Base-by-base conservation (phyloP, 116 monocot species). In the Thalassia testudinum region DNA sequence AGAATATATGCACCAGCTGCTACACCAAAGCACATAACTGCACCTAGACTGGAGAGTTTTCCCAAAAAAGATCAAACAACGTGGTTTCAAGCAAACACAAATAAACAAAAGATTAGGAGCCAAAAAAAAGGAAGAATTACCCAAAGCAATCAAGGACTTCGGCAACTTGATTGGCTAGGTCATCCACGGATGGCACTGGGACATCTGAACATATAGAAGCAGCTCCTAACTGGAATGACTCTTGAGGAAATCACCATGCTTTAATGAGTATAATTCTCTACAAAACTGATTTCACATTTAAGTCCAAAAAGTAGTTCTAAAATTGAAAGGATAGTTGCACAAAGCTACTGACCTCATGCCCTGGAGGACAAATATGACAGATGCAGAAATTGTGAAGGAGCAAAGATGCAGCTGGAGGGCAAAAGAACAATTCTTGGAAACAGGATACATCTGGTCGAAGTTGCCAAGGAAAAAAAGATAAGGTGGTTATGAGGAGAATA, bases 341-440 rank as follows among this genome's bases (percentile, higher is more conserved):
- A 30, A 64, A 63, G 43, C 27, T 50, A 81, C 84, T n/a, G 70
- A 91, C 91, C 91, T 91, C 78, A 52, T 91, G 91, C 48, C 91
- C 91, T 37, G 85, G 91, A 61, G 91, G 91, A 62, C 72, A 73
- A 27, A 91, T 85, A 56, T 91, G 85, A 59, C 85, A 91, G 50
- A 91, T 78, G 65, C 91, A 85, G 57, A 91, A 91, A 64, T 82
- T 85, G 67, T 91, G 91, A 53, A 91, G 85, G 43, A 91, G 69
- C 64, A 91, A 63, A 37, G 81, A 73, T 47, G 85, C 60, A 57
- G 78, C 71, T 62, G 85, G 81, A 26, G 81, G 78, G 54, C 85
- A 78, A 70, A 85, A 85, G 34, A 91, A 74, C 66, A 91, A 76
- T 74, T 81, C 81, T 85, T 85, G 91, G 64, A 91, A 91, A 61